Percentiles rank a stretch among this genome's conserved stretches.
Conservation (phyloP, 108 stramenopile genomes). For the Nitzschia sp. region DNA sequence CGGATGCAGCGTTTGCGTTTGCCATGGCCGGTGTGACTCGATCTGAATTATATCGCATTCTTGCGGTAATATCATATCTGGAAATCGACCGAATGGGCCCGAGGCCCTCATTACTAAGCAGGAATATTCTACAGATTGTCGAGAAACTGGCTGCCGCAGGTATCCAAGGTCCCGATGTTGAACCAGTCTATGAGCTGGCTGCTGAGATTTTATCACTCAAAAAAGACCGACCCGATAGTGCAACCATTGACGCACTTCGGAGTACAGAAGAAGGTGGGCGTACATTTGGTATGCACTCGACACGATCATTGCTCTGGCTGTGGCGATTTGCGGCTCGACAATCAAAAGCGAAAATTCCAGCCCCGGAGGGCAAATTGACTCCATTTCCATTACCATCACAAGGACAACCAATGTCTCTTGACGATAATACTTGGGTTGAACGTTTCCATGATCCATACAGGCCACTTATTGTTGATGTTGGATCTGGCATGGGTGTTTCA, state of each 20-base stretch:
- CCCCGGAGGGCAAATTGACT: background rate
- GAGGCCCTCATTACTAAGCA: conserved; percentile 57
- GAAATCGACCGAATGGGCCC: conserved; percentile 64
- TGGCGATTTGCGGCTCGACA: conserved; percentile 71
- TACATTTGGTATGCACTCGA: conserved; percentile 44
- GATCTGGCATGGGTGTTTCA: conserved; percentile 79
- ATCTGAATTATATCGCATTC: conserved; percentile 33
- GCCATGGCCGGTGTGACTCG: conserved; percentile 60
- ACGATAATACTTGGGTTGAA: conserved; percentile 33
- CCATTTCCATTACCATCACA: background rate
- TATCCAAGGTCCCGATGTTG: conserved; percentile 10
- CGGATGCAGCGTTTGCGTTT: conserved; percentile 86
- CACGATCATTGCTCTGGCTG: conserved; percentile 63
- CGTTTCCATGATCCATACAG: conserved; percentile 50
- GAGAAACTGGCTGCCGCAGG: conserved; percentile 73
- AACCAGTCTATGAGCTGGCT: background rate
- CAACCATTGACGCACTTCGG: background rate
- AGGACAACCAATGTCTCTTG: background rate
- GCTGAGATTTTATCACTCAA: background rate
- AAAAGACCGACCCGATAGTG: background rate
- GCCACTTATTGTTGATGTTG: conserved; percentile 78
- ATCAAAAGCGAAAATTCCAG: background rate
- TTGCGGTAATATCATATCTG: conserved; percentile 42
- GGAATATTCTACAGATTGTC: conserved; percentile 63
- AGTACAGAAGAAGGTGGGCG: background rate